Evolutionary conservation across 352 stramenopile genomes (phyloP).

Genomic region (Globisporangium viniferum): DNA sequence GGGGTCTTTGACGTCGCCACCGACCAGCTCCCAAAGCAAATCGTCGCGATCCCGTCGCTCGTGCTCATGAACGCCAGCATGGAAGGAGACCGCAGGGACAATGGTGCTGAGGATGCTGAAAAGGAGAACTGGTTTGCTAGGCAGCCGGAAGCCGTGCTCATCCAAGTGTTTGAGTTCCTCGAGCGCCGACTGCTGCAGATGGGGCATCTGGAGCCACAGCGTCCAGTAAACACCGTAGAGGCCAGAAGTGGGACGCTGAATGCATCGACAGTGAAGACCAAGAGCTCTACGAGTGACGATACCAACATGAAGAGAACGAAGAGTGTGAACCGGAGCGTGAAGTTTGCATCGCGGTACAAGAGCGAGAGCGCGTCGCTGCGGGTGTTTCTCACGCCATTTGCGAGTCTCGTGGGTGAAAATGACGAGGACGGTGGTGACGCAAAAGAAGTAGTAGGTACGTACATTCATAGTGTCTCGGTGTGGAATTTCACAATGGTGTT

Average conservation of each 20-base stretch:
- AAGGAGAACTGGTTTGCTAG: slow-evolving; percentile 8
- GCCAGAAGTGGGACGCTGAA: neutral
- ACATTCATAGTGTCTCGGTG: neutral
- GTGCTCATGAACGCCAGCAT: slow-evolving; percentile 2
- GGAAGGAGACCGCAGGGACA: neutral
- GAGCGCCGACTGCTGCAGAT: slow-evolving; percentile 1
- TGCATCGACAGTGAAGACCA: slow-evolving; percentile 2
- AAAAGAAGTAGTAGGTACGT: neutral
- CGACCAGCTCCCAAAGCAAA: slow-evolving; percentile 5
- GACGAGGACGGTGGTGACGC: neutral
- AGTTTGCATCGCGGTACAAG: slow-evolving; percentile 5
- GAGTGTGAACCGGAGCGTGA: neutral
- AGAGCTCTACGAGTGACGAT: neutral
- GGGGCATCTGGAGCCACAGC: slow-evolving; percentile 5
- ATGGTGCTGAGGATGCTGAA: neutral
- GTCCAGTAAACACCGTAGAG: neutral
- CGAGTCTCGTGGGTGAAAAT: slow-evolving; percentile 4
- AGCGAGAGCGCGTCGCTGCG: slow-evolving; percentile 9
- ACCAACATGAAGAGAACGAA: neutral
- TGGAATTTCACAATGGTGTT: slow-evolving; percentile 21
- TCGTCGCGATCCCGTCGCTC: slow-evolving; percentile 17
- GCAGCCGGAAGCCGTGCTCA: neutral
- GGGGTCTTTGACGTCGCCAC: neutral
- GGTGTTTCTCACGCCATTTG: slow-evolving; percentile 16
- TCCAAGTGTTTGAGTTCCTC: slow-evolving; percentile 16